Conservation (phyloP, 768 basidiomycete genomes). For the Coprinopsis cinerea region DNA sequence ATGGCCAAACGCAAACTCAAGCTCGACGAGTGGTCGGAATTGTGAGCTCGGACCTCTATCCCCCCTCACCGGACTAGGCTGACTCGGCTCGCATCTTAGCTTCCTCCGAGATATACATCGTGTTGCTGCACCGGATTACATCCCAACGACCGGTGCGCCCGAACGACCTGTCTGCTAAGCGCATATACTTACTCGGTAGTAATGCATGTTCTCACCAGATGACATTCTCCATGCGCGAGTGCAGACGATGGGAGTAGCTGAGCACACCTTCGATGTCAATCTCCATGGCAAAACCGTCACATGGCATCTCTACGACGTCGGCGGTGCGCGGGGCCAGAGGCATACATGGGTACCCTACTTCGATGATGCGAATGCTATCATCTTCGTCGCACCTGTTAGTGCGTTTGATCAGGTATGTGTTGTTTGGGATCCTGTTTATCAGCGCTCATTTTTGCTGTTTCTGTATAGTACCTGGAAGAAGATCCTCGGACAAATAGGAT, state of each 20-base stretch:
- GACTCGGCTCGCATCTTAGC: constrained; percentile 34
- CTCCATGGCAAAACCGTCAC: constrained; percentile 73
- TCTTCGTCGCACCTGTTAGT: constrained; percentile 73
- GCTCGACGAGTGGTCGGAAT: constrained; percentile 85
- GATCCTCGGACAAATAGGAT: constrained; percentile 82
- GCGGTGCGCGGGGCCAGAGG: constrained; percentile 65
- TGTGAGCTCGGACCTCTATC: too few species aligned
- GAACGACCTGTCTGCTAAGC: constrained; percentile 5
- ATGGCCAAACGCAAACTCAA: constrained; percentile 65
- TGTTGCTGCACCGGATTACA: constrained; percentile 61
- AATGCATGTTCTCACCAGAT: constrained; percentile 48
- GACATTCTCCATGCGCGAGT: constrained; percentile 87
- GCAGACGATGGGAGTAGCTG: constrained; percentile 85
- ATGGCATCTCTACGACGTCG: constrained; percentile 70
- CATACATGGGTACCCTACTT: constrained; percentile 78
- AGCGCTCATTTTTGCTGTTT: constrained; percentile 10
- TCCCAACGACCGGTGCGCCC: constrained; percentile 64
- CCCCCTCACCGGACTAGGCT: too few species aligned
- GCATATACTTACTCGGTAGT: constrained; percentile 32
- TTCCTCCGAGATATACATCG: constrained; percentile 72
- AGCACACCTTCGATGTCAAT: constrained; percentile 78
- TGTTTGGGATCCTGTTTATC: neutral
- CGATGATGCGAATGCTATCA: constrained; percentile 74
- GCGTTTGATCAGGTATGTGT: constrained; percentile 66
- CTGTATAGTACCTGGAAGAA: constrained; percentile 72